Evolutionary conservation across 2,329 filamentous ascomycete species (phyloP), one percentile per base, ranked within the genome.

Genomic region (Pezicula rhizophila): DNA sequence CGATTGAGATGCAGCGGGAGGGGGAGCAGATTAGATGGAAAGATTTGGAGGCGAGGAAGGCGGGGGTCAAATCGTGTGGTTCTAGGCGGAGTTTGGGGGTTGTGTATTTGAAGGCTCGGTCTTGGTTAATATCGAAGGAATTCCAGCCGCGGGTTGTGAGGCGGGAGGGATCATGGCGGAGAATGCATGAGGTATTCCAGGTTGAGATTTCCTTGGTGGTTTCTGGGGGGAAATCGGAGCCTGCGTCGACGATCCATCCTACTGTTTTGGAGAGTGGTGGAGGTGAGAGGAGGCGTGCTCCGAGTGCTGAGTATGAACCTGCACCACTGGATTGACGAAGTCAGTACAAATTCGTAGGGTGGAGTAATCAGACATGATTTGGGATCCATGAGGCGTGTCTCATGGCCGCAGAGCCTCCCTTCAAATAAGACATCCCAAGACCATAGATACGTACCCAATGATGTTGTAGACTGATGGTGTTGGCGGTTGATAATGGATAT

Each of bases 81-180:
- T 87, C 85, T 14, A 99, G 74, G 5, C 90, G 85, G 55, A 87
- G 75, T 69, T 96, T 97, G 1, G 89, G 85, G 0, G 91, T 96
- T 46, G 83, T 75, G 66, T 97, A 99, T 64, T 82, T 84, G 74
- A 99, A 99, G 7, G 84, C 84, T 68, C 78, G 73, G 55, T 82
- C 78, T 64, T 87, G 79, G 46, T 80, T 76, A 28, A 79, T 77
- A 34, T 84, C 81, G 64, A 97, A 97, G 44, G 87, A 87, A 65
- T 97, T 97, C 89, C 89, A 96, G 41, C 87, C 91, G 41, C 89
- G 81, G 0, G 93, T 99, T 2, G 92, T 97, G 44, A 88, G 73
- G 20, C 88, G 81, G 6, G 76, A 66, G 1, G 74, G 72, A 47
- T 87, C 82, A 43, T 80, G 70, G 46, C 90, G 80, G 55, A 93